Evolutionary conservation across 352 stramenopile genomes (phyloP), one percentile per base, ranked within the genome.

Genomic region (Aphanomyces cochlioides): DNA sequence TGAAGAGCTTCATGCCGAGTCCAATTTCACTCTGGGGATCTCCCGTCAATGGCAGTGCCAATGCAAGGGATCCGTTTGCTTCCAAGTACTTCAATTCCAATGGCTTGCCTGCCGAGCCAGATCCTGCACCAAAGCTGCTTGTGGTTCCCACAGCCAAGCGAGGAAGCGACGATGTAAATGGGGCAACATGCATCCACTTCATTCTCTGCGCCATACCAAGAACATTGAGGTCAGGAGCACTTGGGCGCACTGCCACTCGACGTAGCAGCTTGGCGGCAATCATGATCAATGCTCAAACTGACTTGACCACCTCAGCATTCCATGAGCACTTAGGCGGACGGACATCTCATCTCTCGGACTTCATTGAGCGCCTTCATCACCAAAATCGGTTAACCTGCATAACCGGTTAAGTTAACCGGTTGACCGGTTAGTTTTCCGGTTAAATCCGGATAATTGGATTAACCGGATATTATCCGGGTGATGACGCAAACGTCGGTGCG

Each of bases 41-140:
- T 78, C 43, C 59, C 17, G 19, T 90, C 37, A 93, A 70, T 7
- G 86, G 86, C 58, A 93, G 78, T 45, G 86, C 84, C 43, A 93
- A 68, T 15, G 86, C 84, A 40, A 93, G 67, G 19, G 83, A 89
- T 63, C 86, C 91, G 39, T 80, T 82, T 39, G 83, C 86, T 58
- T 93, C 83, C 64, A 84, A 79, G 58, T 93, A 93, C 75, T 89
- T 90, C 57, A 93, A 82, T 74, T 92, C 86, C 7, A 93, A 77
- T 12, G 84, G 59, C 10, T 50, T 48, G 39, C 59, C 43, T 7
- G 59, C 41, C 8, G 59, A 67, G 15, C 59, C 59, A 5, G 59
- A 67, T 10, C 59, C 59, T 28, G 59, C 41, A 37, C 59, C 59
- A 39, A 67, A 67, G 59, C 59, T 67, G 19, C n/a, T 36, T 15